Evolutionary conservation across 2,329 filamentous ascomycete genomes (phyloP).

Genomic region (Venturia asperata): DNA sequence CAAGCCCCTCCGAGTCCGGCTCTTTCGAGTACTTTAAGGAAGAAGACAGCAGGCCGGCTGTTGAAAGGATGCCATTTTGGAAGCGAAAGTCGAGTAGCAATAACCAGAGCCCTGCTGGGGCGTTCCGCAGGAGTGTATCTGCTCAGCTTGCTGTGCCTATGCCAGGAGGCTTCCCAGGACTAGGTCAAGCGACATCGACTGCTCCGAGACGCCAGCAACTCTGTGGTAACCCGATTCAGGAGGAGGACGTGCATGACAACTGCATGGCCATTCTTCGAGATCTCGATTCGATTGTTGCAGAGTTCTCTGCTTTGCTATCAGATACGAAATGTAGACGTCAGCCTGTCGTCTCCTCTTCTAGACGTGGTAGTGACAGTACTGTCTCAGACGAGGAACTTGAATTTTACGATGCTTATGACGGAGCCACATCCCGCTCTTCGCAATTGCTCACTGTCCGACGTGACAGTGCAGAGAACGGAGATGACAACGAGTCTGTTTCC

Average conservation of each 20-base stretch:
- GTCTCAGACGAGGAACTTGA: slow-evolving; percentile 48
- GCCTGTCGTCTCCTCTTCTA: slow-evolving; percentile 34
- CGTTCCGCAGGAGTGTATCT: slow-evolving; percentile 45
- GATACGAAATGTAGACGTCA: slow-evolving; percentile 73
- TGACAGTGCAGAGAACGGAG: slow-evolving; percentile 54
- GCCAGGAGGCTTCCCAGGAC: slow-evolving; percentile 31
- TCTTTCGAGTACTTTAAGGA: slow-evolving; percentile 50
- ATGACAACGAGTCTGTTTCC: slow-evolving; percentile 39
- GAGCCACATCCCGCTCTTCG: slow-evolving; percentile 46
- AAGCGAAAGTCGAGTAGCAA: slow-evolving; percentile 69
- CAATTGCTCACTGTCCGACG: slow-evolving; percentile 69
- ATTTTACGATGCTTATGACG: slow-evolving; percentile 89
- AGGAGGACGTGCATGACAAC: slow-evolving; percentile 63
- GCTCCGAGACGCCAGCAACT: slow-evolving; percentile 40
- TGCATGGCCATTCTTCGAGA: slow-evolving; percentile 78
- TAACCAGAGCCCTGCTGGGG: slow-evolving; percentile 35
- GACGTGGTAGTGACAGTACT: slow-evolving; percentile 71
- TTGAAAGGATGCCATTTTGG: slow-evolving; percentile 75
- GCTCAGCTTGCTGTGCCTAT: slow-evolving; percentile 46
- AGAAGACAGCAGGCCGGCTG: slow-evolving; percentile 24
- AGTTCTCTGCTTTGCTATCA: slow-evolving; percentile 70
- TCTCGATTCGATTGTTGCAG: slow-evolving; percentile 72
- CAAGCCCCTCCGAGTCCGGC: slow-evolving; percentile 39
- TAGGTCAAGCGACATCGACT: slow-evolving; percentile 24
- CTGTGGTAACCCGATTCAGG: slow-evolving; percentile 14